phyloP scores from a whole-genome alignment of 768 basidiomycete species.

The Lenzites betulinus region DNA sequence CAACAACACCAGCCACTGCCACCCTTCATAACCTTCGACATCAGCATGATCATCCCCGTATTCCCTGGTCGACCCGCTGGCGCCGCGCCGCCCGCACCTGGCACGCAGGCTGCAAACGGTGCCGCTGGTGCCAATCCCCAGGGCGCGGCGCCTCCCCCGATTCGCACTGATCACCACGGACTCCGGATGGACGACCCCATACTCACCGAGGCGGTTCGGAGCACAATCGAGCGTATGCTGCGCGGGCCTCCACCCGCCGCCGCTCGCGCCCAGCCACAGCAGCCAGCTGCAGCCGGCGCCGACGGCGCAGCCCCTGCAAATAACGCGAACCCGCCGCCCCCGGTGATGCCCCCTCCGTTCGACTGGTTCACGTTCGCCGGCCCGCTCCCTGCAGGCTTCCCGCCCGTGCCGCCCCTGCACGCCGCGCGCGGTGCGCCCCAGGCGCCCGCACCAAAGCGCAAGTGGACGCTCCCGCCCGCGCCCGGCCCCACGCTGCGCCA shows the following conservation, averaged over 20 bases:
- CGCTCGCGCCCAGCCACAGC: slow-evolving; percentile 4
- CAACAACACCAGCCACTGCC: slow-evolving; percentile 5
- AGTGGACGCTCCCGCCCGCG: slow-evolving; percentile 62
- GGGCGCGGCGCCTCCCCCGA: slow-evolving; percentile 5
- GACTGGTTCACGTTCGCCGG: slow-evolving; percentile 17
- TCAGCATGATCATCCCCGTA: slow-evolving; percentile 27
- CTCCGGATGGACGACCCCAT: slow-evolving; percentile 17
- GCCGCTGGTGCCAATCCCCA: not conserved
- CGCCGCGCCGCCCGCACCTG: not conserved
- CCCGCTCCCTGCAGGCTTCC: slow-evolving; percentile 11
- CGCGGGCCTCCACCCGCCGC: slow-evolving; percentile 19
- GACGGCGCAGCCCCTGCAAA: not conserved
- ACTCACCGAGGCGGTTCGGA: slow-evolving; percentile 12
- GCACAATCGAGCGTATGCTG: slow-evolving; percentile 16
- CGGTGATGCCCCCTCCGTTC: not conserved
- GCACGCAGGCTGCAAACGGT: not conserved
- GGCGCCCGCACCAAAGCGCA: slow-evolving; percentile 39
- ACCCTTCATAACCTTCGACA: slow-evolving; percentile 26
- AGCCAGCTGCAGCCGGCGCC: not conserved
- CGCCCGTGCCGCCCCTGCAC: slow-evolving; percentile 18
- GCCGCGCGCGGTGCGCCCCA: slow-evolving; percentile 26
- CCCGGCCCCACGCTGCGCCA: slow-evolving; percentile 75
- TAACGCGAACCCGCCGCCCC: not conserved
- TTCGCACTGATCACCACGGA: slow-evolving; percentile 15
- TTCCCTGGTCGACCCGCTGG: slow-evolving; percentile 12